These are phyloP conservation scores for Solanum lignicaule DNA, from an alignment of 257 asterid species.

Conservation along the genomic window DNA sequence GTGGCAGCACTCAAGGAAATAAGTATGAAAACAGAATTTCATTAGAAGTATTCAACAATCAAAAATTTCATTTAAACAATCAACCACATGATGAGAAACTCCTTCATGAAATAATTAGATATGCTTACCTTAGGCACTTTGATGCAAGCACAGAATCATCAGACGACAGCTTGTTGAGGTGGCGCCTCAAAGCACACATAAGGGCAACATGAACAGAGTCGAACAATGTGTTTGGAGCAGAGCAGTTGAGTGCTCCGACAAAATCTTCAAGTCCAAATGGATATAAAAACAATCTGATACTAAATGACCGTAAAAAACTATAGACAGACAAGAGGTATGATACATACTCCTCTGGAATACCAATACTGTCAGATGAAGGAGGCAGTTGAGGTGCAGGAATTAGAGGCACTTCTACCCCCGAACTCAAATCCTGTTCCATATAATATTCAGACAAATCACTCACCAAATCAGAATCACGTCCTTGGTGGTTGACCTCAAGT, in stretches of 20 bases:
- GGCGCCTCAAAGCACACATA: slow-evolving; percentile 50
- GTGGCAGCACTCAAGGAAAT: background rate
- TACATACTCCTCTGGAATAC: slow-evolving; percentile 55
- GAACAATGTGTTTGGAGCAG: slow-evolving; percentile 61
- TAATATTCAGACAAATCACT: slow-evolving; percentile 46
- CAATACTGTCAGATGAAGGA: slow-evolving; percentile 70
- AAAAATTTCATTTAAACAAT: background rate
- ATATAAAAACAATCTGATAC: slow-evolving; percentile 54
- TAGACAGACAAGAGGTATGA: slow-evolving; percentile 68
- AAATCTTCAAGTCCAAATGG: slow-evolving; percentile 79
- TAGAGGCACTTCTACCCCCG: slow-evolving; percentile 32
- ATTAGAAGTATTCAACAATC: background rate
- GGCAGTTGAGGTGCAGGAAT: slow-evolving; percentile 72
- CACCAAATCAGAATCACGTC: slow-evolving; percentile 25
- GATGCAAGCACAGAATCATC: slow-evolving; percentile 60
- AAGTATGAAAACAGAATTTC: background rate
- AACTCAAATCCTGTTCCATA: slow-evolving; percentile 16
- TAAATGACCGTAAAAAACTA: slow-evolving; percentile 68
- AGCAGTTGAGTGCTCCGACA: slow-evolving; percentile 82
- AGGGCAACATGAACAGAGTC: slow-evolving; percentile 78
- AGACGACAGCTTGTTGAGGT: slow-evolving; percentile 46
- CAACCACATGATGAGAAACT: background rate
- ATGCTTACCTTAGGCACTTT: slow-evolving; percentile 52
- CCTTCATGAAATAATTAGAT: background rate
- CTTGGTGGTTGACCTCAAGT: slow-evolving; percentile 4